Base-by-base conservation (phyloP, 495 filamentous ascomycete species). In the Lasiosphaeris hirsuta region DNA sequence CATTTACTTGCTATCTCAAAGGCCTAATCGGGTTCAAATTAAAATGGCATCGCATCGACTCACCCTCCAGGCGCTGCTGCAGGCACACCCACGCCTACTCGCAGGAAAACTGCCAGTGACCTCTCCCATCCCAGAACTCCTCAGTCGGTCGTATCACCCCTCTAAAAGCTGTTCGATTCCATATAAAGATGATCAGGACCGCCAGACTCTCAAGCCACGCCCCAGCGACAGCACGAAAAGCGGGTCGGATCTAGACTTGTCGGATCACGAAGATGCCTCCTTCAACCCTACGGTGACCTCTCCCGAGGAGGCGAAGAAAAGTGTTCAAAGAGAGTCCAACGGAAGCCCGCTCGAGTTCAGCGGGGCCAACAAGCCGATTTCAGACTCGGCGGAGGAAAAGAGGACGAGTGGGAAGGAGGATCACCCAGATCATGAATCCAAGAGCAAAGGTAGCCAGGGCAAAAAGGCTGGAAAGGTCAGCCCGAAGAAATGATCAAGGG, bases 141-240 rank as follows among this genome's bases (percentile, higher is more conserved):
- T 30, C 43, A n/a, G 13, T 42, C 51, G 40, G 13, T 17, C 51
- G 18, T 55, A 35, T 34, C 42, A 55, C 6, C 30, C 10, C 10
- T 46, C 8, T 15, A 10, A 23, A n/a, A 46, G 14, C n/a, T 35
- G 14, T 8, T 13, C 33, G 10, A 37, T n/a, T 1, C 53, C 72
- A 7, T 72, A 70, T 61, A 75, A 75, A 44, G 69, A 75, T 37
- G 61, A 70, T 53, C 67, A 70, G 61, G 74, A 78, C 63, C 74
- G 77, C 35, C 61, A 74, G 34, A 67, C 68, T 4, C 56, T 80
- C 43, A 75, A 73, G 45, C 76, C 76, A 14, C 62, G 67, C 11
- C 18, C 61, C 19, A 62, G 65, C 13, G 74, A 80, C 40, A 58
- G 64, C 55, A 73, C 76, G 1, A 53, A 59, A 59, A 69, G 66